Percentiles rank a stretch among this genome's conserved stretches.
Conservation (phyloP, 331 rosid genomes). For the Cydonia oblonga region DNA sequence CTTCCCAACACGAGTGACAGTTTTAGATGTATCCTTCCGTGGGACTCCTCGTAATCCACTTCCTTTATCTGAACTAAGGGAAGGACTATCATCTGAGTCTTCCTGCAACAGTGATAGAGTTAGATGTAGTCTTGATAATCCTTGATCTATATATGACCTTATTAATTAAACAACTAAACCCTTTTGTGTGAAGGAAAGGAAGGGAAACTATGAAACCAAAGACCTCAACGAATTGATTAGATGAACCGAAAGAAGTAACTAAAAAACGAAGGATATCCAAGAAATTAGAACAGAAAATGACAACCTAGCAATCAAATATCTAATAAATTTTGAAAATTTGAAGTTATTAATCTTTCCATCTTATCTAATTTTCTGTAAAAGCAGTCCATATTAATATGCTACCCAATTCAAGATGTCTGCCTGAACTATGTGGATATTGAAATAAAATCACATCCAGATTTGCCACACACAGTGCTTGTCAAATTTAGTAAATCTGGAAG, state of each 20-base stretch:
- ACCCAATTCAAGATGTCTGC: not conserved
- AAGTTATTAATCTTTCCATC: not conserved
- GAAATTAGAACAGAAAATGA: not conserved
- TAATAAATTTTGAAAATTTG: not conserved
- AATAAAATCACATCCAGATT: not conserved
- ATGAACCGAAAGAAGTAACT: not conserved
- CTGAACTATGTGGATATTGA: not conserved
- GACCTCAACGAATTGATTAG: not conserved
- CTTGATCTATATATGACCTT: not conserved
- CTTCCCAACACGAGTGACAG: conserved; percentile 5
- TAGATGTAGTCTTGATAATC: not conserved
- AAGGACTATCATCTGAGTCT: conserved; percentile 14
- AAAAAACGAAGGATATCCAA: not conserved
- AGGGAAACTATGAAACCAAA: not conserved
- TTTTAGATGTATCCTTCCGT: conserved; percentile 5
- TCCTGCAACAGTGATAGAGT: conserved; percentile 15
- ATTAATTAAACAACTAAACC: not conserved
- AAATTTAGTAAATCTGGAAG: not conserved
- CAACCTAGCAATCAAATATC: not conserved
- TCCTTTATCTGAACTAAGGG: conserved; percentile 19
- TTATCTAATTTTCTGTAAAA: not conserved
- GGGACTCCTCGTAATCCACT: not conserved
- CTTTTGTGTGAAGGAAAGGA: not conserved
- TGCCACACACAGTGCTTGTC: not conserved
- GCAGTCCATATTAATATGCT: not conserved